phyloP scores from a whole-genome alignment of 2,329 filamentous ascomycete genomes.

The Aplosporella prunicola region DNA sequence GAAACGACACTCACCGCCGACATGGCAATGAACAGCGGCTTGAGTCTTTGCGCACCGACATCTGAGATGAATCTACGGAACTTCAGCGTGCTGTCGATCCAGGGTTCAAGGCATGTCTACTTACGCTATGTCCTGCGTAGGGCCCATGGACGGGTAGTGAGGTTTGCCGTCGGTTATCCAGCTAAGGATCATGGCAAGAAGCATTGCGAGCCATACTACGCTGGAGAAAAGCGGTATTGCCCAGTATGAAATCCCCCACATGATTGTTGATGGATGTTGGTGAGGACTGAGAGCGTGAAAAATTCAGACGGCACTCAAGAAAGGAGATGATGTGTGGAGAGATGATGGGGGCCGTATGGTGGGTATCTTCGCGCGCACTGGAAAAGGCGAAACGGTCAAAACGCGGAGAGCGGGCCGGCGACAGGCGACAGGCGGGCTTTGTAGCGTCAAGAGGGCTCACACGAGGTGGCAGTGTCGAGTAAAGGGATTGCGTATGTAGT shows the following conservation, averaged over 20 bases:
- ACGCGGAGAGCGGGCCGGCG: not conserved
- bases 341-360: too few species aligned
- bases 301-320: not conserved
- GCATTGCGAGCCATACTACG: constrained; percentile 43
- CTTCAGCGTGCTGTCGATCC: too few species aligned
- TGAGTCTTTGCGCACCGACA: constrained; percentile 51
- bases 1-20: constrained; percentile 63
- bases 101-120: constrained; percentile 33
- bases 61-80: constrained; percentile 28
- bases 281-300: too few species aligned
- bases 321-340: not conserved
- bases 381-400: not conserved
- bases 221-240: constrained; percentile 61
- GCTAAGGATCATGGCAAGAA: constrained; percentile 60
- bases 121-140: constrained; percentile 54
- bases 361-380: too few species aligned
- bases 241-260: constrained; percentile 43
- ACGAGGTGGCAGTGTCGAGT: not conserved
- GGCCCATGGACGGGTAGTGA: constrained; percentile 52
- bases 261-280: constrained; percentile 14
- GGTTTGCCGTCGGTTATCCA: constrained; percentile 54
- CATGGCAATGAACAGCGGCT: constrained; percentile 71
- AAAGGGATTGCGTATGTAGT: constrained; percentile 9
- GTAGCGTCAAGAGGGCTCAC: too few species aligned
- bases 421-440: too few species aligned